Evolutionary conservation across 2,329 filamentous ascomycete species (phyloP).

Genomic region (Trichoderma gracile): DNA sequence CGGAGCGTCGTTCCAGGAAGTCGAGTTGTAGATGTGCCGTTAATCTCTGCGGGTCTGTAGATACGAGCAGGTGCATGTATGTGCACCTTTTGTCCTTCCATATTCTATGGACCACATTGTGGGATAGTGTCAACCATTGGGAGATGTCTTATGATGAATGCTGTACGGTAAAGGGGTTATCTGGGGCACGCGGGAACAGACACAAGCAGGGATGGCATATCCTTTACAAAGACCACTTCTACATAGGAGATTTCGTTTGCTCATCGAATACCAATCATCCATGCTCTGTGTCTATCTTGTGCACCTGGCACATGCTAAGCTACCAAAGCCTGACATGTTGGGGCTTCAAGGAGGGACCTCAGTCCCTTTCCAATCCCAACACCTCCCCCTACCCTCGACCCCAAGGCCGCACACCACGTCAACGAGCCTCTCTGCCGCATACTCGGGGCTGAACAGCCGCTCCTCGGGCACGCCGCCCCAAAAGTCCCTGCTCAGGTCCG

Average conservation of each 20-base stretch:
- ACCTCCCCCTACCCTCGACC: slow-evolving; percentile 58
- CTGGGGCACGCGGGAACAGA: neutral
- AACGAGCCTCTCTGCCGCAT: slow-evolving; percentile 64
- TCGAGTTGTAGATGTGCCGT: slow-evolving; percentile 51
- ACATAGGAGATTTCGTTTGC: neutral
- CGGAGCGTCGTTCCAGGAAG: slow-evolving; percentile 63
- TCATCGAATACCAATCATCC: too few species aligned
- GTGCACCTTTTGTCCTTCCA: neutral
- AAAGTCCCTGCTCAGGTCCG: slow-evolving; percentile 69
- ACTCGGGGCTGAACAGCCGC: slow-evolving; percentile 67
- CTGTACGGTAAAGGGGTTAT: neutral
- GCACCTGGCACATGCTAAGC: neutral
- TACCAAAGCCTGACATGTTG: too few species aligned
- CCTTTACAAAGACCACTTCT: neutral
- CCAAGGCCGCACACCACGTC: slow-evolving; percentile 56
- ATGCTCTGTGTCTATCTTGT: neutral
- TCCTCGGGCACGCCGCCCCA: slow-evolving; percentile 63
- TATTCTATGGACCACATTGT: neutral
- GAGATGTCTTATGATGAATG: neutral
- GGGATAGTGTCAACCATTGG: too few species aligned
- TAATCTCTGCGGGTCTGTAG: neutral
- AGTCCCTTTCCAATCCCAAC: slow-evolving; percentile 69
- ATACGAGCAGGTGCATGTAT: neutral
- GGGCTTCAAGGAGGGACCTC: slow-evolving; percentile 58
- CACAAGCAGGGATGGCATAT: slow-evolving; percentile 1